Conservation (phyloP, 192 early-diverging fungal species). For the Podila verticillata region DNA sequence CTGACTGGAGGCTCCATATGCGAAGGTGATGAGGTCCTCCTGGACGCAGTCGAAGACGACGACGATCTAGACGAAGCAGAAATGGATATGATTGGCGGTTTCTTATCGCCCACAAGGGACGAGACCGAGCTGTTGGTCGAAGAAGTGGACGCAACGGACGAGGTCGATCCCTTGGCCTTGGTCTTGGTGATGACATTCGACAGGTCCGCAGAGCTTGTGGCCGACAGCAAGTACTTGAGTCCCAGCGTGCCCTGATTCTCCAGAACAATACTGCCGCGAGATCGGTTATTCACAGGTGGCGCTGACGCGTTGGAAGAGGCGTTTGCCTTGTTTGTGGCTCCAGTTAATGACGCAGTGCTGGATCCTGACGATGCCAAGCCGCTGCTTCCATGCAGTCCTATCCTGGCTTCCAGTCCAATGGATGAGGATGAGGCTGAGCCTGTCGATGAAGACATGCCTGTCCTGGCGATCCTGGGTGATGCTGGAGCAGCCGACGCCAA, state of each 20-base stretch:
- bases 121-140: background rate
- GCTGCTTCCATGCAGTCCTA: background rate
- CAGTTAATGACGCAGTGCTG: slow-evolving; percentile 6
- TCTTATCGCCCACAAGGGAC: background rate
- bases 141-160: background rate
- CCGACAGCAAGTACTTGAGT: slow-evolving; percentile 37
- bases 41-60: background rate
- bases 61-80: background rate
- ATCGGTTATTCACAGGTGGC: slow-evolving; percentile 1
- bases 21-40: background rate
- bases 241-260: slow-evolving; percentile 24
- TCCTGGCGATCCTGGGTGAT: background rate
- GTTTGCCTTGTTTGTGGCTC: background rate
- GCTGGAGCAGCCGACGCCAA: background rate
- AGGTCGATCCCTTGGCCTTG: slow-evolving; percentile 8
- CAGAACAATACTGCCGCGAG: background rate
- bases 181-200: slow-evolving; percentile 44
- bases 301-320: background rate
- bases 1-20: background rate
- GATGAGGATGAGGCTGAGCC: slow-evolving; percentile 6
- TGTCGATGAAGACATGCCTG: background rate
- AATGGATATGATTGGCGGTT: background rate
- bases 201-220: slow-evolving; percentile 40
- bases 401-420: background rate
- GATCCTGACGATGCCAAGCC: slow-evolving; percentile 2